These are phyloP conservation scores for Epicoccum nigrum DNA, from an alignment of 2,329 filamentous ascomycete genomes.

Conservation along the genomic window DNA sequence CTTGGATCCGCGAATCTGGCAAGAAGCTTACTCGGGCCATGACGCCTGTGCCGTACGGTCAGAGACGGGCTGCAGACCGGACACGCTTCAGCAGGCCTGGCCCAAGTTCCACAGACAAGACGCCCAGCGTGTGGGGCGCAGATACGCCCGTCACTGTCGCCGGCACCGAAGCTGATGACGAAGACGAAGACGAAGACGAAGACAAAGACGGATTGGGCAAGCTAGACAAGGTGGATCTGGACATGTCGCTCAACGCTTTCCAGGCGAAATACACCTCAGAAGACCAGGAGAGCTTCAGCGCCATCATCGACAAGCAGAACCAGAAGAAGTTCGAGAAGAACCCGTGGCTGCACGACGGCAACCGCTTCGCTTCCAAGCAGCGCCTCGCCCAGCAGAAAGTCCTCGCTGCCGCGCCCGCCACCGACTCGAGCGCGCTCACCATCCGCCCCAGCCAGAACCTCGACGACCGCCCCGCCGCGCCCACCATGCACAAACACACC, in stretches of 20 bases:
- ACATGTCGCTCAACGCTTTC: constrained; percentile 82
- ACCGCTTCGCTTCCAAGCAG: constrained; percentile 74
- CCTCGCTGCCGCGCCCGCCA: constrained; percentile 62
- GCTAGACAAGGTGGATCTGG: constrained; percentile 67
- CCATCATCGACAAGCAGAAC: constrained; percentile 88
- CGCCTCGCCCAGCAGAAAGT: constrained; percentile 73
- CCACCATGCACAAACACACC: constrained; percentile 71
- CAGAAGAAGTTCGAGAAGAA: constrained; percentile 82
- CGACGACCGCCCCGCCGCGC: constrained; percentile 77
- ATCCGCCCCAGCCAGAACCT: constrained; percentile 64
- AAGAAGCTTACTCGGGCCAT: constrained; percentile 70
- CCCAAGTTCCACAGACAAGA: constrained; percentile 52
- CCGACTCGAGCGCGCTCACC: constrained; percentile 33
- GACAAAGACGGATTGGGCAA: constrained; percentile 45
- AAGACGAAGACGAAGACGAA: constrained; percentile 33
- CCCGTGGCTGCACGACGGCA: constrained; percentile 85
- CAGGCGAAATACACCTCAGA: constrained; percentile 95
- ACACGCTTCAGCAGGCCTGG: constrained; percentile 26
- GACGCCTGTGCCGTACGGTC: constrained; percentile 70
- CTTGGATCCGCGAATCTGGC: constrained; percentile 85
- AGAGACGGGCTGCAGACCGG: constrained; percentile 41
- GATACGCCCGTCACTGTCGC: constrained; percentile 73
- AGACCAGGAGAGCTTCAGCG: constrained; percentile 97
- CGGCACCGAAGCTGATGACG: constrained; percentile 39
- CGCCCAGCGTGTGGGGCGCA: constrained; percentile 68